phyloP scores from a whole-genome alignment of 805 yeast species.

The Candida ficus region DNA sequence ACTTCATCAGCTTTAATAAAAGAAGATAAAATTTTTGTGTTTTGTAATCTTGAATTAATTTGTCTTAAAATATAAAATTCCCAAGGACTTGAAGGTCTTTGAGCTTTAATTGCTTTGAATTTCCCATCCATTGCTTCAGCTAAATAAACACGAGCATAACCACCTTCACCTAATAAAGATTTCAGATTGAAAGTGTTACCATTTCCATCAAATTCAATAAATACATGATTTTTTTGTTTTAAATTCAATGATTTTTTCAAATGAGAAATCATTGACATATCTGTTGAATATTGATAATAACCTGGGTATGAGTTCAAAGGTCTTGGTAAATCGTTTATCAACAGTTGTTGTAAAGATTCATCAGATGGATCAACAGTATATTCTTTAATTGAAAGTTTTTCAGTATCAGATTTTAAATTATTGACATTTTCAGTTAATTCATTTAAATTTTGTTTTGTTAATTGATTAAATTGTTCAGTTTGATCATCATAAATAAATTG shows the following conservation, averaged over 20 bases:
- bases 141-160: constrained; percentile 69
- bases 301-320: constrained; percentile 30
- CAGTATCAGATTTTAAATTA: constrained; percentile 5
- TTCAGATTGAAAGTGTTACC: constrained; percentile 43
- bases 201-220: constrained; percentile 39
- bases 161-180: constrained; percentile 71
- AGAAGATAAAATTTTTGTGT: constrained; percentile 27
- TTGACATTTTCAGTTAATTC: constrained; percentile 31
- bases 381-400: constrained; percentile 1
- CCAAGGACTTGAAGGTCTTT: constrained; percentile 69
- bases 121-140: constrained; percentile 56
- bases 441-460: constrained; percentile 18
- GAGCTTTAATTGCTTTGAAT: constrained; percentile 65
- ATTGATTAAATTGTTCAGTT: constrained; percentile 33
- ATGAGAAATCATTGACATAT: constrained; percentile 31
- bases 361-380: constrained; percentile 42
- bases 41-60: constrained; percentile 38
- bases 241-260: constrained; percentile 32
- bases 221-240: constrained; percentile 28
- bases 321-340: constrained; percentile 35
- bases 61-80: constrained; percentile 70
- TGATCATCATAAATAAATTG: constrained; percentile 23
- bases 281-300: constrained; percentile 26
- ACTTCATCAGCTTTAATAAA: constrained; percentile 48
- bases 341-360: constrained; percentile 30